Conservation (phyloP, 768 basidiomycete genomes). For the Auriscalpium microsporum region DNA sequence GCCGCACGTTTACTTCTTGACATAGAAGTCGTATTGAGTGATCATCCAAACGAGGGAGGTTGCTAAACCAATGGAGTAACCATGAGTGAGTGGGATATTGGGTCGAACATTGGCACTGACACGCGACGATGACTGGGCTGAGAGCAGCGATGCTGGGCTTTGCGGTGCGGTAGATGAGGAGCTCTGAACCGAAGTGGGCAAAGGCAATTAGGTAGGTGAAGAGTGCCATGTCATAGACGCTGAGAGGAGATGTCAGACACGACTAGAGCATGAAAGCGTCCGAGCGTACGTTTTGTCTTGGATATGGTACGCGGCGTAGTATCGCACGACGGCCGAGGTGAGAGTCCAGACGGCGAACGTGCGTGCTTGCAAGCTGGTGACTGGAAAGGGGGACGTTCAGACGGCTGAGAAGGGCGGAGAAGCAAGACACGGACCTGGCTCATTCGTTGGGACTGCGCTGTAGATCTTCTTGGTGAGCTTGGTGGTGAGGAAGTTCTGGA, state of each 20-base stretch:
- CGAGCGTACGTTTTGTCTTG: slow-evolving; percentile 62
- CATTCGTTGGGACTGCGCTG: slow-evolving; percentile 27
- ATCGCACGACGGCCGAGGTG: slow-evolving; percentile 72
- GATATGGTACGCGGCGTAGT: slow-evolving; percentile 87
- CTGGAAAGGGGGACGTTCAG: slow-evolving; percentile 32
- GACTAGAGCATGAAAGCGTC: not conserved
- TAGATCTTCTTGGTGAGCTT: slow-evolving; percentile 77
- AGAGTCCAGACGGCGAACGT: slow-evolving; percentile 92
- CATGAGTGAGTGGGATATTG: not conserved
- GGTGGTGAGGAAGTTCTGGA: slow-evolving; percentile 75
- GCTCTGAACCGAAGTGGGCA: slow-evolving; percentile 81
- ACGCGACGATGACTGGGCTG: slow-evolving; percentile 76
- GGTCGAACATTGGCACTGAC: slow-evolving; percentile 39
- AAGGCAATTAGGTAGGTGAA: slow-evolving; percentile 87
- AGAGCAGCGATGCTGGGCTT: slow-evolving; percentile 51
- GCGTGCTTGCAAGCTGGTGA: slow-evolving; percentile 78
- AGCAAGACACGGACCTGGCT: slow-evolving; percentile 15
- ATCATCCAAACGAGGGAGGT: slow-evolving; percentile 80
- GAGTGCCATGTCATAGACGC: slow-evolving; percentile 84
- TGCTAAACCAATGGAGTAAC: slow-evolving; percentile 30
- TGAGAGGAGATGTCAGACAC: slow-evolving; percentile 24
- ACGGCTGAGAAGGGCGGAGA: not conserved
- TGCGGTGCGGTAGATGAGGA: slow-evolving; percentile 73
- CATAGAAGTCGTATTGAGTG: slow-evolving; percentile 72
- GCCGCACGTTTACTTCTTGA: slow-evolving; percentile 28